Base-by-base conservation (phyloP, 768 basidiomycete species). In the Mycena capillaripes region DNA sequence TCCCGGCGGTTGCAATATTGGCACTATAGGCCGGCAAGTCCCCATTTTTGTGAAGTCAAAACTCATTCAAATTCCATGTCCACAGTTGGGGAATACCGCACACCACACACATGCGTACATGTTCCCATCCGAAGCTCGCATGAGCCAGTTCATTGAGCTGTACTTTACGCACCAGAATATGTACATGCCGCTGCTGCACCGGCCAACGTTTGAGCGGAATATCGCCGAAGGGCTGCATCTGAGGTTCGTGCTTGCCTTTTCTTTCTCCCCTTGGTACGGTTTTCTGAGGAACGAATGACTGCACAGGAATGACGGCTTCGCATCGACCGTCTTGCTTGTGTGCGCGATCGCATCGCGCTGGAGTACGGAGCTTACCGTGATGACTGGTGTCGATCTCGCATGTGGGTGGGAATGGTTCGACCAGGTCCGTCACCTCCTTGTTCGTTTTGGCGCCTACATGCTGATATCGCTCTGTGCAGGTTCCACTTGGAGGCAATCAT, bases 131-230 rank as follows among this genome's bases (percentile, higher is more conserved):
- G 66, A 79, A 0, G 89, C 89, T 53, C 86, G 96, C 46, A 82
- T 89, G 11, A 48, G 69, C 6, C 50, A 73, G 0, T 85, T 97
- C 46, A 81, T 95, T 42, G 86, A 92, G 42, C 81, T 89, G n/a
- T 96, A 92, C 76, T 97, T 97, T 78, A 69, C 70, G 0, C 72
- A 87, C 42, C 61, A 86, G 68, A 93, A 95, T 76, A 70, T 86
- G n/a, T 82, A 87, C 64, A 75, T 88, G 0, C 94, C 95, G 0
- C 84, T 97, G 5, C 84, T 97, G 5, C 95, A 96, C 73, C 87
- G 91, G 3, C 90, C 90, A 0, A 88, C 89, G 3, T 95, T 97
- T 72, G 86, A 91, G 50, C 82, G 83, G 25, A 82, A 84, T 23
- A 74, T 92, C 34, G 76, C 76, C 1, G 85, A 88, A 5, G 86